These are phyloP conservation scores for Volvox africanus DNA, from an alignment of 139 green algal species.

Conservation along the genomic window DNA sequence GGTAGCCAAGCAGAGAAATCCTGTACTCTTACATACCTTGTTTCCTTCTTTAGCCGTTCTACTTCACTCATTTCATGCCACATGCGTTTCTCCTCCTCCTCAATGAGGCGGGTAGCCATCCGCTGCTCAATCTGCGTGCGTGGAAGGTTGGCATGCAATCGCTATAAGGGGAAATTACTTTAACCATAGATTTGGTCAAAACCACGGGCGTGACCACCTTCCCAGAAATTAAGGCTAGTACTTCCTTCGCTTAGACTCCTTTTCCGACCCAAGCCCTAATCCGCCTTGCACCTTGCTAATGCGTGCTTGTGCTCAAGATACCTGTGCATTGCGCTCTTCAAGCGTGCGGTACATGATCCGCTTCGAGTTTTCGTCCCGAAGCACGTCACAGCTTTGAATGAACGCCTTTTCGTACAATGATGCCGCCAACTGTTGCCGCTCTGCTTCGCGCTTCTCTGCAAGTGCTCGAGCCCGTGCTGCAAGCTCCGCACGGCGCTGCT, in stretches of 20 bases:
- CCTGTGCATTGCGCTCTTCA: conserved; percentile 68
- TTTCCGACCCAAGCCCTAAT: no score
- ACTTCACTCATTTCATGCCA: conserved; percentile 71
- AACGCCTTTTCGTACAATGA: conserved; percentile 67
- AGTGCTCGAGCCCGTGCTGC: conserved; percentile 61
- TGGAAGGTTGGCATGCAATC: neutral
- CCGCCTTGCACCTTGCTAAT: no score
- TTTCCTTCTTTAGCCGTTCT: conserved; percentile 66
- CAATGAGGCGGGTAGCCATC: conserved; percentile 56
- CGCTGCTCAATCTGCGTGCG: conserved; percentile 69
- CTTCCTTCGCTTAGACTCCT: no score
- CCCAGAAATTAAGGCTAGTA: no score
- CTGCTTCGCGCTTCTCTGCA: conserved; percentile 56
- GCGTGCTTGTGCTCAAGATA: conserved; percentile 9
- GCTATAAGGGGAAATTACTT: no score
- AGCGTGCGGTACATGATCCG: conserved; percentile 67
- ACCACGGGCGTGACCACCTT: no score
- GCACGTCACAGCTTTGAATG: conserved; percentile 73
- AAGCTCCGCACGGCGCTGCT: conserved; percentile 66
- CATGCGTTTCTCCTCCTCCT: conserved; percentile 69
- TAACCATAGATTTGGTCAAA: no score
- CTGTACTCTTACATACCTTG: conserved; percentile 45
- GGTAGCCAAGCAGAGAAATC: conserved; percentile 51
- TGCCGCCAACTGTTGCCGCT: conserved; percentile 59
- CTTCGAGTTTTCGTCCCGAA: conserved; percentile 63